Evolutionary conservation across 2,329 filamentous ascomycete species (phyloP).

Genomic region (Rutstroemia sp.): DNA sequence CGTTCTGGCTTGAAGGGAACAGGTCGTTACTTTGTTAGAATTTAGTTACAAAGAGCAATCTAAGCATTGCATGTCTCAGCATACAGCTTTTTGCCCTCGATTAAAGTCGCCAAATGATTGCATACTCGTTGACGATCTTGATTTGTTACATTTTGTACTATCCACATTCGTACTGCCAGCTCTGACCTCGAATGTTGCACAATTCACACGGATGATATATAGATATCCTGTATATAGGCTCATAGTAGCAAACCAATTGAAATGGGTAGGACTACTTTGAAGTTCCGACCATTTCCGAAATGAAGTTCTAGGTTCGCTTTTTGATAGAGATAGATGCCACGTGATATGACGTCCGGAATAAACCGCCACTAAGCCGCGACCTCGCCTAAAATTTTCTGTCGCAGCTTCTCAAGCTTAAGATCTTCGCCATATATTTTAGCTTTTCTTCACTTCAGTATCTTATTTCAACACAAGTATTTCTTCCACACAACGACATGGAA

Average conservation of each 20-base stretch:
- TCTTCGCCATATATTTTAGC: constrained; percentile 1
- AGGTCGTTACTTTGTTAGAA: constrained; percentile 6
- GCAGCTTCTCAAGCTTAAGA: neutral
- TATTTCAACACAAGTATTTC: neutral
- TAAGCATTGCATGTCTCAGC: neutral
- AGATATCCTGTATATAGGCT: too few species aligned
- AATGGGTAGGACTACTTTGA: too few species aligned
- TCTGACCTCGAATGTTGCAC: too few species aligned
- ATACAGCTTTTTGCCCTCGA: neutral
- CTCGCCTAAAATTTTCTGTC: too few species aligned
- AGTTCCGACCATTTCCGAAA: too few species aligned
- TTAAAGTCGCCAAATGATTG: neutral
- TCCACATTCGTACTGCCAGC: neutral
- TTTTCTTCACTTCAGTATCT: neutral
- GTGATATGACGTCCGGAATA: too few species aligned
- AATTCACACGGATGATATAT: too few species aligned
- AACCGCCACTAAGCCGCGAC: too few species aligned
- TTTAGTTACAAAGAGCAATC: constrained; percentile 7
- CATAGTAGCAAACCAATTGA: too few species aligned
- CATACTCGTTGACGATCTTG: neutral
- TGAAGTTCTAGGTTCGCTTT: too few species aligned
- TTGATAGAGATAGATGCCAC: too few species aligned
- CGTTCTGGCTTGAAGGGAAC: constrained; percentile 12
- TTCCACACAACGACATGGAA: neutral
- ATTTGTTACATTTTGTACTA: neutral